Evolutionary conservation across 352 stramenopile genomes (phyloP), one percentile per base, ranked within the genome.

Genomic region (Aphanomyces stellatus): DNA sequence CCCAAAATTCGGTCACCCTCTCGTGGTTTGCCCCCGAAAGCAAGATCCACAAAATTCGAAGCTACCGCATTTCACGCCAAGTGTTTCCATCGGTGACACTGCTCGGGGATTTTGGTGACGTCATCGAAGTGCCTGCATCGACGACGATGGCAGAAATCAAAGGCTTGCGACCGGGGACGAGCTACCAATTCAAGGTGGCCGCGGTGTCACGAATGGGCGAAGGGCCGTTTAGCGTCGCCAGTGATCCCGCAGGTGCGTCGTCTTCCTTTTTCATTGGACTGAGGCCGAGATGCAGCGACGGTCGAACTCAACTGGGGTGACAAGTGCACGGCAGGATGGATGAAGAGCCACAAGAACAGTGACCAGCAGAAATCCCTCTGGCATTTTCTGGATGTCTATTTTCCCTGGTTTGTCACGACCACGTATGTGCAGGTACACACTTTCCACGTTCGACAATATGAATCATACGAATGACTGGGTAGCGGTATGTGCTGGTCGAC

Each of bases 131-230:
- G 19, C 82, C 82, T 17, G 85, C 81, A 0, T 74, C 79, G 25
- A 73, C 62, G 1, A 82, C 74, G 11, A 74, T 80, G 42, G 74
- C 73, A 10, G 88, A 76, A 62, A 88, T 95, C 19, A 77, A 91
- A 65, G 85, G 81, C 1, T 76, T 95, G 34, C 85, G 85, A 15
- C 85, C 87, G 5, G 87, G 83, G 53, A 88, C 85, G 0, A 84
- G 74, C 46, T 95, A 93, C 51, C 85, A 93, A 70, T 93, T 95
- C 63, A 91, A 93, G 46, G 82, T 95, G 0, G 87, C 82, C 4
- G 87, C 85, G 0, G 83, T 95, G 1, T 92, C 83, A 22, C 74
- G 87, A 49, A 93, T 93, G 85, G 87, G 87, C 7, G 87, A 95
- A 76, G 87, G 85, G 3, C 85, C 87, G 4, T 93, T 93, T 35